A percentile compares a stretch with the other conserved stretches of the same genome.
Conservation (phyloP, 1,284 basidiomycete species). For the Dichomitus squalens region DNA sequence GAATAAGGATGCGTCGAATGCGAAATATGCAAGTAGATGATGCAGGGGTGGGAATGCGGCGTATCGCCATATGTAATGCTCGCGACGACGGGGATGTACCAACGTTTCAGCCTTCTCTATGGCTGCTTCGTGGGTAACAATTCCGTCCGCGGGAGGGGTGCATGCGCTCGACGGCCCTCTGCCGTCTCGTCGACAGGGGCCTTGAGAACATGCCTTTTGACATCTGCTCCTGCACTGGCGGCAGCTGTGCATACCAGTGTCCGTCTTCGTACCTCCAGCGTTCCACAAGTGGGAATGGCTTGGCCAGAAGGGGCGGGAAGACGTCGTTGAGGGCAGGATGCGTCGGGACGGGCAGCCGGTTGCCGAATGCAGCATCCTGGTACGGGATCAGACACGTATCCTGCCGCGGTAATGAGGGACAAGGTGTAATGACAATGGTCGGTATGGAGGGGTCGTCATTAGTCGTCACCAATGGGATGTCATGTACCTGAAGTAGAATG, state of each 20-base stretch:
- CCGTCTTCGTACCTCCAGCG: constrained; percentile 53
- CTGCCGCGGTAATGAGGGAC: constrained; percentile 40
- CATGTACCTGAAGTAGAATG: constrained; percentile 7
- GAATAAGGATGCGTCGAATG: constrained; percentile 3
- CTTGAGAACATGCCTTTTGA: constrained; percentile 44
- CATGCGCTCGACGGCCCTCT: constrained; percentile 19
- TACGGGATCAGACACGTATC: constrained; percentile 49
- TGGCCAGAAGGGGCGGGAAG: constrained; percentile 44
- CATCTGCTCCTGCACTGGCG: constrained; percentile 50
- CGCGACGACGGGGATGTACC: background rate
- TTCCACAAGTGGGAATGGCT: constrained; percentile 34
- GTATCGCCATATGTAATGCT: background rate
- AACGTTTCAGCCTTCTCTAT: constrained; percentile 15
- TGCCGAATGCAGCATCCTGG: constrained; percentile 56
- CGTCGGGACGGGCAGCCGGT: constrained; percentile 51
- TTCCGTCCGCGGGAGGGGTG: constrained; percentile 16
- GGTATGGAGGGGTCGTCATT: constrained; percentile 43
- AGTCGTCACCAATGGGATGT: constrained; percentile 21
- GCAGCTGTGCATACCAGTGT: constrained; percentile 54
- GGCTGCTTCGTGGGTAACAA: constrained; percentile 19
- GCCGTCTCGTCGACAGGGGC: constrained; percentile 27
- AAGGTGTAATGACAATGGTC: constrained; percentile 53
- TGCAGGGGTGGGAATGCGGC: background rate
- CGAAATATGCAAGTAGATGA: background rate
- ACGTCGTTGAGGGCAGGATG: constrained; percentile 50